phyloP scores from a whole-genome alignment of 805 yeast species.

The Spathaspora hagerdaliae region DNA sequence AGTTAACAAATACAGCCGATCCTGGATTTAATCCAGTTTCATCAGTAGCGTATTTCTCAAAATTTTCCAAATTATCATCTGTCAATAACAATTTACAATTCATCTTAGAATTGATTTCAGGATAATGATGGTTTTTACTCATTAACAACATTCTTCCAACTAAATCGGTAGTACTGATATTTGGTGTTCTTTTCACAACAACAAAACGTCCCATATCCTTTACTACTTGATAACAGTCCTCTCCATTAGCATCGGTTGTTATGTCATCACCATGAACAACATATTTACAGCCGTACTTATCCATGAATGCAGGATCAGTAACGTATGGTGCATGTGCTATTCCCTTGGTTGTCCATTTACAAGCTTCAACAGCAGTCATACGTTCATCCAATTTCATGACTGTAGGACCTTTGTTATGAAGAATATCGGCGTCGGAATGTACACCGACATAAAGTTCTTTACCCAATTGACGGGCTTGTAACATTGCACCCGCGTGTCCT shows the following conservation, averaged over 20 bases:
- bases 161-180: conserved; percentile 91
- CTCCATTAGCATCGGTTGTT: conserved; percentile 93
- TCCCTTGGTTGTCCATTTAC: conserved; percentile 79
- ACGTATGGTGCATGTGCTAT: conserved; percentile 88
- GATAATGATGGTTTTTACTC: conserved; percentile 55
- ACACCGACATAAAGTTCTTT: conserved; percentile 78
- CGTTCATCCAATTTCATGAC: conserved; percentile 86
- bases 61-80: conserved; percentile 38
- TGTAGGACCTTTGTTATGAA: conserved; percentile 83
- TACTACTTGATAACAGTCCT: conserved; percentile 83
- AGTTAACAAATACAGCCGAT: conserved; percentile 50
- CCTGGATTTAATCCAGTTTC: conserved; percentile 56
- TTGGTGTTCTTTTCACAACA: conserved; percentile 91
- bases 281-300: conserved; percentile 66
- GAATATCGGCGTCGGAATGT: conserved; percentile 86
- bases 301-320: conserved; percentile 80
- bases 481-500: conserved; percentile 90
- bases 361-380: conserved; percentile 78
- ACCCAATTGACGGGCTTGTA: conserved; percentile 87
- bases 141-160: conserved; percentile 80
- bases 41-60: conserved; percentile 56
- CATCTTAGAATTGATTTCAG: conserved; percentile 13
- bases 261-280: conserved; percentile 99
- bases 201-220: conserved; percentile 82
- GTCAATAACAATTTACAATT: conserved; percentile 16